Base-by-base conservation (phyloP, 2,329 filamentous ascomycete species). In the Dothideomycetes sp. region DNA sequence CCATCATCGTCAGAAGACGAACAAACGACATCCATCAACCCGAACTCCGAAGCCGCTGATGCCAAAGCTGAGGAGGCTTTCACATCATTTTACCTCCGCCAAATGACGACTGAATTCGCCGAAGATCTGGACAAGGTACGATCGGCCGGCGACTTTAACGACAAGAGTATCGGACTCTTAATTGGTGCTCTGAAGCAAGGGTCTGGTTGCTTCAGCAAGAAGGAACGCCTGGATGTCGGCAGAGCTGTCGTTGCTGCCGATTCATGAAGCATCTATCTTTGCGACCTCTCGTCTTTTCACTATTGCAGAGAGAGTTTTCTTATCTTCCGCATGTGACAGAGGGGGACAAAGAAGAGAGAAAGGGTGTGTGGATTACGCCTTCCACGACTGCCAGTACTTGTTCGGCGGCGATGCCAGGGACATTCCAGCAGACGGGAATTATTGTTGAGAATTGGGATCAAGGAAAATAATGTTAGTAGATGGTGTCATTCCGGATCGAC, bases 71-170 rank as follows among this genome's bases (percentile, higher is more conserved):
- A 59, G 19, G 46, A 54, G 38, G 47, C 51, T 22, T 85, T 84
- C 60, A 67, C 71, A 7, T 65, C 76, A 8, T 80, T 76, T 57
- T 86, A 86, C 58, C 71, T 87, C 33, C 76, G 81, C 51, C 76
- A 74, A 45, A 67, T 78, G 5, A 84, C 82, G 1, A 65, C 69
- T 36, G 82, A 87, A 56, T 77, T 88, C 42, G 76, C 78, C 10
- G 79, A 85, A 49, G 83, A 87, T 56, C 69, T 88, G 25, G 78
- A 84, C 62, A 76, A 77, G 58, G 67, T 86, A 46, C 75, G 82
- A 48, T 57, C 58, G 27, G 79, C 82, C 8, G 74, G 77, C 51
- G 83, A 87, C 60, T 88, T 86, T 63, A 78, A 76, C 54, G 76
- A 77, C 37, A 73, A 74, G 3, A 69, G 64, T 47, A 49, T 85